Evolutionary conservation across 129 eudicot species (phyloP).

Genomic region (Tagetes erecta): DNA sequence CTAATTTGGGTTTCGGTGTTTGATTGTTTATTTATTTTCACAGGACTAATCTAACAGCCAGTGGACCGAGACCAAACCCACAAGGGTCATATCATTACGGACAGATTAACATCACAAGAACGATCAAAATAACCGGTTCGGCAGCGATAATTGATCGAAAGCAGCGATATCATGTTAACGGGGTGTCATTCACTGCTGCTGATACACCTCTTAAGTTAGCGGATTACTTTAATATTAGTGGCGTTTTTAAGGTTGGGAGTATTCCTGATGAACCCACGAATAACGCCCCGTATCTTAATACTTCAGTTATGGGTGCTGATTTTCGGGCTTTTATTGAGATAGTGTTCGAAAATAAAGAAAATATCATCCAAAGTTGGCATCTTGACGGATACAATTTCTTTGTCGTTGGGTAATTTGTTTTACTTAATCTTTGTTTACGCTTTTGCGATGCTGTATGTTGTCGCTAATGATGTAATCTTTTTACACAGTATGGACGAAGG

Average conservation of each 20-base stretch:
- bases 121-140: conserved; percentile 44
- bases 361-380: conserved; percentile 73
- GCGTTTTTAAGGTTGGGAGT: conserved; percentile 70
- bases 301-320: conserved; percentile 81
- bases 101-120: conserved; percentile 51
- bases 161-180: conserved; percentile 72
- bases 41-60: conserved; percentile 92
- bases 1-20: neutral
- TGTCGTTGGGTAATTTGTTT: conserved; percentile 70
- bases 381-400: conserved; percentile 88
- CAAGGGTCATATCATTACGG: conserved; percentile 97
- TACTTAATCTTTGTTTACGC: neutral
- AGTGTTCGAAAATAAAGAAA: conserved; percentile 69
- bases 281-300: conserved; percentile 46
- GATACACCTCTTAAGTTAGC: conserved; percentile 89
- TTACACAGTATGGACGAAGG: conserved; percentile 75
- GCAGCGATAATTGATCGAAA: conserved; percentile 54
- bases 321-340: conserved; percentile 68
- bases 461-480: conserved; percentile 5
- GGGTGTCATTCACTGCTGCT: conserved; percentile 65
- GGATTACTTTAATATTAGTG: conserved; percentile 64
- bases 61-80: conserved; percentile 97
- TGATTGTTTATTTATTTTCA: conserved; percentile 24
- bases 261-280: conserved; percentile 52
- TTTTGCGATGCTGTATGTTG: neutral